Evolutionary conservation across 192 early-diverging fungal genomes (phyloP).

Genomic region (Coemansia sp.): DNA sequence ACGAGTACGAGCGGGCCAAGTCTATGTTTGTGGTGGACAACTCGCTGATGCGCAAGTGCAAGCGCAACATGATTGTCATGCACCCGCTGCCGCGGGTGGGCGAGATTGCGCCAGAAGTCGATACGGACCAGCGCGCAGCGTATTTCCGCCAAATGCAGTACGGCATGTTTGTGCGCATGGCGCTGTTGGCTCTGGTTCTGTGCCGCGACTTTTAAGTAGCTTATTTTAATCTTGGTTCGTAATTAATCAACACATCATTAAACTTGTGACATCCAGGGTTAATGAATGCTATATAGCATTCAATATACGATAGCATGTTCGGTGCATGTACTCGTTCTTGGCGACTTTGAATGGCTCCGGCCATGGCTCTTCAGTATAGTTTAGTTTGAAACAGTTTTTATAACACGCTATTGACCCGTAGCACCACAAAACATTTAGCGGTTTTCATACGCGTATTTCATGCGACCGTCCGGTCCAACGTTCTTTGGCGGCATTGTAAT

Average conservation of each 20-base stretch:
- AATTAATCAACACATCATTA: too few species aligned
- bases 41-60: slow-evolving; percentile 78
- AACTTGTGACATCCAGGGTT: too few species aligned
- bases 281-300: too few species aligned
- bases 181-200: slow-evolving; percentile 85
- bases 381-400: too few species aligned
- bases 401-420: too few species aligned
- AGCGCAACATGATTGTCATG: slow-evolving; percentile 98
- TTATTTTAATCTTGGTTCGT: too few species aligned
- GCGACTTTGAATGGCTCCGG: too few species aligned
- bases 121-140: slow-evolving; percentile 94
- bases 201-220: slow-evolving; percentile 43
- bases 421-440: slow-evolving; percentile 3
- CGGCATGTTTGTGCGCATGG: slow-evolving; percentile 98
- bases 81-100: slow-evolving; percentile 93
- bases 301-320: too few species aligned
- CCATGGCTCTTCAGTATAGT: too few species aligned
- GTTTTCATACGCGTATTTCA: slow-evolving; percentile 38
- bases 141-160: slow-evolving; percentile 99
- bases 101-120: slow-evolving; percentile 96
- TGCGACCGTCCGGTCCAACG: slow-evolving; percentile 51
- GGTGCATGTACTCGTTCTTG: too few species aligned
- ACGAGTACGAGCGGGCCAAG: slow-evolving; percentile 81
- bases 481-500: slow-evolving; percentile 18
- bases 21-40: slow-evolving; percentile 85